These are phyloP conservation scores for Aspergillus fumigatus DNA, from an alignment of 2,329 filamentous ascomycete species.

Conservation along the genomic window DNA sequence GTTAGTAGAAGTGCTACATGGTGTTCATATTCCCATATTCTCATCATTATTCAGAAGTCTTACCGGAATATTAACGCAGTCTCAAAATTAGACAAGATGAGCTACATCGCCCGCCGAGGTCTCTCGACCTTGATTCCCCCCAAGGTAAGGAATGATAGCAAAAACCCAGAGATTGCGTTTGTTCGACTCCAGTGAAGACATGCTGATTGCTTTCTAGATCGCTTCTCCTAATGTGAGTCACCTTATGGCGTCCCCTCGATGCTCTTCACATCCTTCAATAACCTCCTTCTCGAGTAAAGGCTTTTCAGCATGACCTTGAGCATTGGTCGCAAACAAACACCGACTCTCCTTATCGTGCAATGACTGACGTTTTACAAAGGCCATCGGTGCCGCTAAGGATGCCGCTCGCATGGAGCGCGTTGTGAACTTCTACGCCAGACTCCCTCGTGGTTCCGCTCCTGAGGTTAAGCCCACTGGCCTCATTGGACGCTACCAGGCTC, in stretches of 20 bases:
- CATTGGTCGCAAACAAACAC: conserved; percentile 7
- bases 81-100: conserved; percentile 63
- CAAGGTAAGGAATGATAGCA: conserved; percentile 63
- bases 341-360: background rate
- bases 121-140: conserved; percentile 98
- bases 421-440: conserved; percentile 97
- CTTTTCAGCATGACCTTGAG: conserved; percentile 17
- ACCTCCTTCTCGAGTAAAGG: conserved; percentile 17
- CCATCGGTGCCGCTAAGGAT: conserved; percentile 90
- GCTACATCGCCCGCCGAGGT: conserved; percentile 82
- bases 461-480: conserved; percentile 76
- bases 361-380: conserved; percentile 54
- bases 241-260: conserved; percentile 3
- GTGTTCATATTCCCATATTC: background rate
- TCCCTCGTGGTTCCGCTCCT: conserved; percentile 87
- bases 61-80: conserved; percentile 16
- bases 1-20: conserved; percentile 19
- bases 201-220: conserved; percentile 39
- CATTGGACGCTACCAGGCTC: conserved; percentile 76
- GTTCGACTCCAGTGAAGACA: conserved; percentile 15
- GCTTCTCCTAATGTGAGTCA: conserved; percentile 38
- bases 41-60: conserved; percentile 14
- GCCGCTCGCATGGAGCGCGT: conserved; percentile 96
- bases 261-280: conserved; percentile 10
- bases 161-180: conserved; percentile 3